These are phyloP conservation scores for Fraxinus dipetala DNA, from an alignment of 305 asterid genomes.

Conservation along the genomic window DNA sequence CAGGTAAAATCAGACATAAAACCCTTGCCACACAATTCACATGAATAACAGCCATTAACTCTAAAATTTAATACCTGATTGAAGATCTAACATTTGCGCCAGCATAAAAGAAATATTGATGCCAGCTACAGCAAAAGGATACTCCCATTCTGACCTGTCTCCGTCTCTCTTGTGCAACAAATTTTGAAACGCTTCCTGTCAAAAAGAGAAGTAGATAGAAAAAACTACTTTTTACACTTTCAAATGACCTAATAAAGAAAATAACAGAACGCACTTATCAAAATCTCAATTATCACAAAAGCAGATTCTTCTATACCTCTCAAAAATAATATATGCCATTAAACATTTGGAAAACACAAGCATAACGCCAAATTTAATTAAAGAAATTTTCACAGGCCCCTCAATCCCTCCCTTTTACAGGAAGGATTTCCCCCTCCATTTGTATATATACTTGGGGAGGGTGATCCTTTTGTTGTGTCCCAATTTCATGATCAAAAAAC, in stretches of 20 bases:
- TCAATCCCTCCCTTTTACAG: neutral
- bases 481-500: neutral
- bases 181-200: slow-evolving; percentile 69
- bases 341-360: neutral
- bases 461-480: neutral
- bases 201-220: neutral
- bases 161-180: slow-evolving; percentile 83
- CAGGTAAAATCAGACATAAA: neutral
- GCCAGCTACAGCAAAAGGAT: slow-evolving; percentile 99
- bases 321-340: neutral
- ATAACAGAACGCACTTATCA: neutral
- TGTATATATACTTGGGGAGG: neutral
- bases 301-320: neutral
- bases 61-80: slow-evolving; percentile 44
- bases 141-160: slow-evolving; percentile 91
- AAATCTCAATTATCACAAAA: neutral
- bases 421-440: neutral
- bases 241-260: neutral
- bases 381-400: neutral
- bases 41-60: neutral
- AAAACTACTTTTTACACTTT: neutral
- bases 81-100: slow-evolving; percentile 93
- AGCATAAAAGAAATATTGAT: slow-evolving; percentile 89
- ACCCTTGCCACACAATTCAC: neutral
- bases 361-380: neutral